These are phyloP conservation scores for Hypoxylon sp. DNA, from an alignment of 2,329 filamentous ascomycete species.

Conservation along the genomic window DNA sequence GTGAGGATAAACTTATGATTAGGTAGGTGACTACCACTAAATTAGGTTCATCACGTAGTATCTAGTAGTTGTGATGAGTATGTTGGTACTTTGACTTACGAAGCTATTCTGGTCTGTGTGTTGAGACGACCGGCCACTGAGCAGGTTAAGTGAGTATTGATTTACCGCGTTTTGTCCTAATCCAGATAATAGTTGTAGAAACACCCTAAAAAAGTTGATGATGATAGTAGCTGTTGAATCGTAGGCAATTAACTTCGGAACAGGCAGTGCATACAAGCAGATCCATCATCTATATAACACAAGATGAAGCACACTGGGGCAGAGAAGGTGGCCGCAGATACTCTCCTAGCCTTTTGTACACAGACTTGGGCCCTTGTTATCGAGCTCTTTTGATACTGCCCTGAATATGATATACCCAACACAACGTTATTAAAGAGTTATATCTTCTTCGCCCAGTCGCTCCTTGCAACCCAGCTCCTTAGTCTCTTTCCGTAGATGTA, in stretches of 20 bases:
- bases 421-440: conserved; percentile 17
- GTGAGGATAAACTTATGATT: not conserved
- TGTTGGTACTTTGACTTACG: not conserved
- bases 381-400: conserved; percentile 11
- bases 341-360: conserved; percentile 4
- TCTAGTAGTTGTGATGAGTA: not conserved
- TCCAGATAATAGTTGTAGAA: not conserved
- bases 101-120: not conserved
- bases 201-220: not conserved
- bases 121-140: not conserved
- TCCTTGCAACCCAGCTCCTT: conserved; percentile 47
- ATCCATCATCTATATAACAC: conserved; percentile 14
- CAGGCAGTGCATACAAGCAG: conserved; percentile 10
- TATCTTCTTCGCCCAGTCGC: conserved; percentile 47
- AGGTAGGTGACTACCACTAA: not conserved
- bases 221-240: conserved; percentile 6
- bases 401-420: not conserved
- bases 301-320: conserved; percentile 8
- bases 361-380: not conserved
- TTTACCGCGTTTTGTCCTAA: not conserved
- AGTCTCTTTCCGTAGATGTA: conserved; percentile 49
- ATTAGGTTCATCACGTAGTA: not conserved
- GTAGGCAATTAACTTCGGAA: not conserved
- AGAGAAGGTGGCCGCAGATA: conserved; percentile 1
- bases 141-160: not conserved